Percentiles rank a stretch among this genome's conserved stretches.
These are phyloP conservation scores for Colletotrichum melonis DNA, from an alignment of 2,329 filamentous ascomycete species.

Conservation along the genomic window DNA sequence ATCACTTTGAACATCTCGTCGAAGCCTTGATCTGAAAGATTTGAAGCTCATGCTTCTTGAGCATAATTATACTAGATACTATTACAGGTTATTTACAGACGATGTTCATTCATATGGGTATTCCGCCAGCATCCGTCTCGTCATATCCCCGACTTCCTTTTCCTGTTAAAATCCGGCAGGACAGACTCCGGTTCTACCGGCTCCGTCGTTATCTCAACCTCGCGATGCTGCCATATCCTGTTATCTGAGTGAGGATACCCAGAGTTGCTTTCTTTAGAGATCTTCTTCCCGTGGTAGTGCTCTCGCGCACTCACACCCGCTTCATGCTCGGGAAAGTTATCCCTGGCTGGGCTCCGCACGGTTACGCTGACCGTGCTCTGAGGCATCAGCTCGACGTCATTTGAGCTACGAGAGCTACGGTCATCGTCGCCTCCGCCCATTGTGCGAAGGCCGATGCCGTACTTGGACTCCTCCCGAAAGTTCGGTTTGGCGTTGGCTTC, in stretches of 20 bases:
- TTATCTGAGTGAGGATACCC: slow-evolving; percentile 18
- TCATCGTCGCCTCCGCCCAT: slow-evolving; percentile 35
- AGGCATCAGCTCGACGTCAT: slow-evolving; percentile 20
- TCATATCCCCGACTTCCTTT: slow-evolving; percentile 16
- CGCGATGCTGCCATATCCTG: slow-evolving; percentile 31
- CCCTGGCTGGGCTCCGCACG: not conserved
- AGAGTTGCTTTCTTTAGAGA: not conserved
- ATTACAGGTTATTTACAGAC: not conserved
- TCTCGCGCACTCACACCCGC: slow-evolving; percentile 6
- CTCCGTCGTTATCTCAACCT: slow-evolving; percentile 32
- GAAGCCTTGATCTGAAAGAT: not conserved
- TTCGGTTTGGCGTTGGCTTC: not conserved
- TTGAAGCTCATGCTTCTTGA: not conserved
- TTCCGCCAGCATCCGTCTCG: not conserved
- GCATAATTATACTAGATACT: not conserved
- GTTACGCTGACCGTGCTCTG: slow-evolving; percentile 25
- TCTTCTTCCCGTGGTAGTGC: slow-evolving; percentile 17
- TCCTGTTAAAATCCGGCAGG: slow-evolving; percentile 6
- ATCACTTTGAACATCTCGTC: not conserved
- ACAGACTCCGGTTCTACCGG: slow-evolving; percentile 31
- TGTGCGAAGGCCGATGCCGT: slow-evolving; percentile 37
- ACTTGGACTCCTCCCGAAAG: slow-evolving; percentile 27
- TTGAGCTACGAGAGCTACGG: slow-evolving; percentile 31
- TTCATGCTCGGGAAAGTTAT: not conserved
- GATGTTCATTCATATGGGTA: not conserved